A percentile compares a stretch with the other conserved stretches of the same genome.
Evolutionary conservation across 345 rosid species (phyloP).

Genomic region (Syzygium aqueum): DNA sequence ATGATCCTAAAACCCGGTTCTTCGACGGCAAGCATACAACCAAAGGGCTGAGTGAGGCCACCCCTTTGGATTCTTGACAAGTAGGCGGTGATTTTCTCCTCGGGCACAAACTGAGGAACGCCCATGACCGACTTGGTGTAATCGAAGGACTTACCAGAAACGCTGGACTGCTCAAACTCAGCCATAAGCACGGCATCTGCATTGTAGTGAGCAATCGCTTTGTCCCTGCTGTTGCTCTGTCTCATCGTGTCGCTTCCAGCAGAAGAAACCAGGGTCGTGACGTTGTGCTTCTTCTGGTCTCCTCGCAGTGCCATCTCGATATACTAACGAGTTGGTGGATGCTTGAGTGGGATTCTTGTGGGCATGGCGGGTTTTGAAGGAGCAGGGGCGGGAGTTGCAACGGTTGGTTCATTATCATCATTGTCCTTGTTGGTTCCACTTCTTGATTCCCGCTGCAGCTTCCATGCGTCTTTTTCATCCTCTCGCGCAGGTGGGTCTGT

Average conservation of each 20-base stretch:
- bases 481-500: neutral
- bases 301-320: neutral
- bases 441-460: neutral
- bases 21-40: constrained; percentile 63
- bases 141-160: constrained; percentile 62
- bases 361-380: neutral
- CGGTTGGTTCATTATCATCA: neutral
- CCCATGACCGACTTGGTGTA: constrained; percentile 50
- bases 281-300: neutral
- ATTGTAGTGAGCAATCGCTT: constrained; percentile 50
- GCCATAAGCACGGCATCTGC: constrained; percentile 73
- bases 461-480: constrained; percentile 5
- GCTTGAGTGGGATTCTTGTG: neutral
- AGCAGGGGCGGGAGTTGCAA: neutral
- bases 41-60: constrained; percentile 71
- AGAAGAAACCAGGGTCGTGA: neutral
- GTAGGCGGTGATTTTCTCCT: constrained; percentile 57
- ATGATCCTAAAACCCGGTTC: constrained; percentile 54
- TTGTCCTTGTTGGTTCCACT: neutral
- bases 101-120: constrained; percentile 42
- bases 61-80: constrained; percentile 72
- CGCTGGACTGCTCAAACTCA: constrained; percentile 52
- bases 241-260: neutral
- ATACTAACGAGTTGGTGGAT: neutral
- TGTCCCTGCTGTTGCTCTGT: constrained; percentile 14